These are phyloP conservation scores for Phytophthora pinifolia DNA, from an alignment of 352 stramenopile genomes.

Conservation along the genomic window DNA sequence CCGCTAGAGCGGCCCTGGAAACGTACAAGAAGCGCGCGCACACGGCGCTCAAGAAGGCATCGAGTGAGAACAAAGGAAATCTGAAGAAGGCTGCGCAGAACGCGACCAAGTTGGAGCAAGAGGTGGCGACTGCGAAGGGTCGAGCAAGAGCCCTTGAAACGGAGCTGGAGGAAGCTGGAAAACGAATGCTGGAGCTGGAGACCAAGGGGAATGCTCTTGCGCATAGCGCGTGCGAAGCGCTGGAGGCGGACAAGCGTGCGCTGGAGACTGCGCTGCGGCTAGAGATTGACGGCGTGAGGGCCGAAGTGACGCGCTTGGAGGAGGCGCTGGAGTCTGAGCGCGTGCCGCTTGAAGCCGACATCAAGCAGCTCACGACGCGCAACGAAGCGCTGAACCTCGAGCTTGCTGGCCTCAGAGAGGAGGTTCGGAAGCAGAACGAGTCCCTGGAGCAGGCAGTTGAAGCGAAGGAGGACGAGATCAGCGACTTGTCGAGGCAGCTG, in stretches of 20 bases:
- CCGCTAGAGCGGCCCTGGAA: constrained; percentile 60
- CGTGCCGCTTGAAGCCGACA: constrained; percentile 33
- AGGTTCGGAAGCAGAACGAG: constrained; percentile 40
- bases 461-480: constrained; percentile 56
- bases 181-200: constrained; percentile 30
- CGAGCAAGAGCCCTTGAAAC: constrained; percentile 37
- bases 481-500: constrained; percentile 48
- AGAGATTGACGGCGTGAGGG: constrained; percentile 35
- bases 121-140: constrained; percentile 42
- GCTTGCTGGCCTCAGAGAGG: constrained; percentile 36
- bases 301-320: constrained; percentile 36
- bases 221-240: constrained; percentile 20
- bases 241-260: constrained; percentile 35
- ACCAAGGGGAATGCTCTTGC: constrained; percentile 17
- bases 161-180: constrained; percentile 32
- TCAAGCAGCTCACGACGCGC: constrained; percentile 33
- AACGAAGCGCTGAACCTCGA: constrained; percentile 39
- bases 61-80: constrained; percentile 60
- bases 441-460: constrained; percentile 43
- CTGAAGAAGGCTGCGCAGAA: constrained; percentile 52
- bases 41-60: constrained; percentile 77
- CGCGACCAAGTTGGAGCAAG: constrained; percentile 45
- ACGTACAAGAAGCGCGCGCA: constrained; percentile 81
- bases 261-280: constrained; percentile 25
- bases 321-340: constrained; percentile 27